phyloP scores from a whole-genome alignment of 805 yeast genomes.

The Kuraishia piskuri region DNA sequence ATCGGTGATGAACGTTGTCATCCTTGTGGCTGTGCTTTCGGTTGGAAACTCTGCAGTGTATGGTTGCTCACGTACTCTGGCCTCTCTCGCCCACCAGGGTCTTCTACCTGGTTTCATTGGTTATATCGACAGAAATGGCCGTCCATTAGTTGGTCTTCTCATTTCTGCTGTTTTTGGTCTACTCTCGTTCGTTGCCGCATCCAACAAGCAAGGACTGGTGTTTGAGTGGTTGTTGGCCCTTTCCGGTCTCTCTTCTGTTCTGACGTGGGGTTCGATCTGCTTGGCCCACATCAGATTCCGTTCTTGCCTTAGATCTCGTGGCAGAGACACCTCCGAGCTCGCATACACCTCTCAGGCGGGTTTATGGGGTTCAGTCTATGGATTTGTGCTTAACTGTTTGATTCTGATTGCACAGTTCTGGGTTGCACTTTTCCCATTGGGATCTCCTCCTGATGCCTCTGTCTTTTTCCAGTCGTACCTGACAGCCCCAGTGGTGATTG shows the following conservation, averaged over 20 bases:
- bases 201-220: slow-evolving; percentile 43
- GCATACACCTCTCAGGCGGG: slow-evolving; percentile 64
- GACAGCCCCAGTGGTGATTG: slow-evolving; percentile 54
- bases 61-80: slow-evolving; percentile 65
- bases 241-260: slow-evolving; percentile 68
- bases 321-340: slow-evolving; percentile 61
- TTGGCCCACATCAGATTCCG: slow-evolving; percentile 65
- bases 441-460: slow-evolving; percentile 38
- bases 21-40: slow-evolving; percentile 62
- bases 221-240: slow-evolving; percentile 74
- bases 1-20: slow-evolving; percentile 66
- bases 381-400: slow-evolving; percentile 45
- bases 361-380: slow-evolving; percentile 56
- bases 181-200: slow-evolving; percentile 56
- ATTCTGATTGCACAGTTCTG: slow-evolving; percentile 75
- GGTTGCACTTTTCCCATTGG: slow-evolving; percentile 67
- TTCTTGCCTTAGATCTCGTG: slow-evolving; percentile 54
- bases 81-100: slow-evolving; percentile 63
- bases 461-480: slow-evolving; percentile 60
- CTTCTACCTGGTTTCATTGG: slow-evolving; percentile 54
- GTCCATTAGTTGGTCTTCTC: slow-evolving; percentile 65
- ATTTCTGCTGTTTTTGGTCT: slow-evolving; percentile 47
- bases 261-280: slow-evolving; percentile 74
- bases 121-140: slow-evolving; percentile 68
- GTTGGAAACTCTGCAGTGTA: slow-evolving; percentile 72